phyloP scores from a whole-genome alignment of 768 basidiomycete species.

The Cystobasidium ongulense region DNA sequence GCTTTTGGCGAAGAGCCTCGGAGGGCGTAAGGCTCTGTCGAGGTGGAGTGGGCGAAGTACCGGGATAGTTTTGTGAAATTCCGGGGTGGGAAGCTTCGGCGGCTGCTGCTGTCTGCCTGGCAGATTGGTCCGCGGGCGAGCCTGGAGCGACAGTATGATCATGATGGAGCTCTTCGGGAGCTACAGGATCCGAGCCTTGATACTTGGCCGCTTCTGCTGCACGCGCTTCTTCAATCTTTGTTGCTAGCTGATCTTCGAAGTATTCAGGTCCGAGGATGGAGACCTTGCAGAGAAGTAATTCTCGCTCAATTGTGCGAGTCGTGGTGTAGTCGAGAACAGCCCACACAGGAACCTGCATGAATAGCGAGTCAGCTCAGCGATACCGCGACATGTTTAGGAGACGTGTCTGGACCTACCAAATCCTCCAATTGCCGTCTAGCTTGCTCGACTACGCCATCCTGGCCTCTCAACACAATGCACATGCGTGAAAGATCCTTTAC shows the following conservation, averaged over 20 bases:
- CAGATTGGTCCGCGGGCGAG: slow-evolving; percentile 40
- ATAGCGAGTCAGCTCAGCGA: not conserved
- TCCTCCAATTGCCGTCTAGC: slow-evolving; percentile 92
- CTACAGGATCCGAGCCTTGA: not conserved
- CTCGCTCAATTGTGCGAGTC: slow-evolving; percentile 80
- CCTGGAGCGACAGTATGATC: slow-evolving; percentile 31
- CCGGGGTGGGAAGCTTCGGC: slow-evolving; percentile 39
- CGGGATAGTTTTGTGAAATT: slow-evolving; percentile 43
- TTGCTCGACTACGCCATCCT: slow-evolving; percentile 96
- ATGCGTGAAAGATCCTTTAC: slow-evolving; percentile 93
- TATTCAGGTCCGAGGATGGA: slow-evolving; percentile 97
- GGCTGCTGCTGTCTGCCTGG: slow-evolving; percentile 36
- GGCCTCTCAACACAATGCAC: slow-evolving; percentile 93
- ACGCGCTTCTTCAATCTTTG: slow-evolving; percentile 42
- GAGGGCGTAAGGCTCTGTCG: slow-evolving; percentile 57
- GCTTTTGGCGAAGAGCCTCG: slow-evolving; percentile 78
- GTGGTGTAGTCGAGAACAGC: slow-evolving; percentile 96
- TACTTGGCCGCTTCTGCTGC: slow-evolving; percentile 20
- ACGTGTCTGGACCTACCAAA: slow-evolving; percentile 56
- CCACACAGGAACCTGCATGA: slow-evolving; percentile 86
- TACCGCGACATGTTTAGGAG: not conserved
- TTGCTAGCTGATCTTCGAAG: slow-evolving; percentile 78
- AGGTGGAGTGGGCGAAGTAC: slow-evolving; percentile 39
- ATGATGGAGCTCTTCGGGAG: slow-evolving; percentile 7
- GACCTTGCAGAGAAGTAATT: slow-evolving; percentile 88